Evolutionary conservation across 1,284 basidiomycete species (phyloP).

Genomic region (Ganoderma boninense): DNA sequence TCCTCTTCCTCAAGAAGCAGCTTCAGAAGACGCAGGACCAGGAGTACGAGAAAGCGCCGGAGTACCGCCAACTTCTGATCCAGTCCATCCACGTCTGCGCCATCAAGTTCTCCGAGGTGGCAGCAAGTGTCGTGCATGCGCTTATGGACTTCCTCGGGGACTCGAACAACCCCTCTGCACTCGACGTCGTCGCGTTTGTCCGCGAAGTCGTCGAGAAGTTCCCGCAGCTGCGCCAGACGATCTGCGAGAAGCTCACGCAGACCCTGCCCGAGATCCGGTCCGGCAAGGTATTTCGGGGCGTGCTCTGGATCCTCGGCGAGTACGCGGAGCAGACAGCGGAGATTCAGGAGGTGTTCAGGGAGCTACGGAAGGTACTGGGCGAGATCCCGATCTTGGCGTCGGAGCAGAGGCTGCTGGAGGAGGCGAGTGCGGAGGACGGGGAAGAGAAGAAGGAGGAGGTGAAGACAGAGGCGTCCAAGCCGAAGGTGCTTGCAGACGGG

Average conservation of each 20-base stretch:
- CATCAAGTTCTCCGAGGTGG: conserved; percentile 98
- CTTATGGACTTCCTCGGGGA: conserved; percentile 99
- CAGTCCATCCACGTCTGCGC: conserved; percentile 98
- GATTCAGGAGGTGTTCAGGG: conserved; percentile 80
- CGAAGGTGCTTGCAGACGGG: conserved; percentile 91
- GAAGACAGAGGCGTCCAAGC: conserved; percentile 55
- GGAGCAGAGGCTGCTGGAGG: conserved; percentile 86
- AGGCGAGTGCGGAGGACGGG: conserved; percentile 55
- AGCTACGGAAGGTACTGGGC: conserved; percentile 90
- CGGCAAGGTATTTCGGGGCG: conserved; percentile 96
- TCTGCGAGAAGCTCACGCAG: conserved; percentile 87
- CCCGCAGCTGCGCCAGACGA: conserved; percentile 85
- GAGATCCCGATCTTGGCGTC: conserved; percentile 96
- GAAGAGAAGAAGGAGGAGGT: conserved; percentile 52
- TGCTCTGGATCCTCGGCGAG: conserved; percentile 98
- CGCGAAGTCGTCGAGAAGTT: conserved; percentile 99
- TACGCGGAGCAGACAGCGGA: conserved; percentile 78
- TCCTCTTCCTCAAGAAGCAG: conserved; percentile 97
- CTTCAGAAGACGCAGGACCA: conserved; percentile 91
- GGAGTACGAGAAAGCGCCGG: conserved; percentile 89
- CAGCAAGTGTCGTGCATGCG: conserved; percentile 95
- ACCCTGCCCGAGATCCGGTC: conserved; percentile 94
- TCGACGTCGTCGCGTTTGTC: conserved; percentile 97
- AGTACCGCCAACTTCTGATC: conserved; percentile 97
- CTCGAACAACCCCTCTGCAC: conserved; percentile 93